Evolutionary conservation across 108 stramenopile genomes (phyloP).

Genomic region (Nitzschia putrida): DNA sequence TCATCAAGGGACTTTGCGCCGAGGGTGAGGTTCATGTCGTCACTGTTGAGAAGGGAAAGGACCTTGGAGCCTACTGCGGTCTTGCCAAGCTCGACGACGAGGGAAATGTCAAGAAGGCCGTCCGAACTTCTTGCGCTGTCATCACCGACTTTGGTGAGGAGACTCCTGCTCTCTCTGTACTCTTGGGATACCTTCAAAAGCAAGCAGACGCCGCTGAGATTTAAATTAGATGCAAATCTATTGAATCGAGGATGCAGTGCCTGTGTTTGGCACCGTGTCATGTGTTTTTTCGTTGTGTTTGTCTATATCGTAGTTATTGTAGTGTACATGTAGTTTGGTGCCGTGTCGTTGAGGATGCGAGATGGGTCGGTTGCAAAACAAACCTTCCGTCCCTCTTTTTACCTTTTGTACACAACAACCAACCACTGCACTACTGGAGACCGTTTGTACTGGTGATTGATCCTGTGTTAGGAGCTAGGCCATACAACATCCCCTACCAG

Average conservation of each 20-base stretch:
- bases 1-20: conserved; percentile 97
- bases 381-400: too few relatives aligned
- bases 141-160: conserved; percentile 99
- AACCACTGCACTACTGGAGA: too few relatives aligned
- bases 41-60: conserved; percentile 95
- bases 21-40: conserved; percentile 97
- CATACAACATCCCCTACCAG: too few relatives aligned
- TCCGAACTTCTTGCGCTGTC: conserved; percentile 94
- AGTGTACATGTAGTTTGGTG: too few relatives aligned
- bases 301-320: background rate
- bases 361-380: too few relatives aligned
- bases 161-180: conserved; percentile 90
- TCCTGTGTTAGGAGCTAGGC: too few relatives aligned
- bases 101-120: conserved; percentile 95
- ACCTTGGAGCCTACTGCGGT: conserved; percentile 97
- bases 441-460: too few relatives aligned
- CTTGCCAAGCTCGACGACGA: conserved; percentile 97
- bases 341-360: too few relatives aligned
- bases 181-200: conserved; percentile 97
- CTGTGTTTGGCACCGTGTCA: background rate
- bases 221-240: conserved; percentile 25
- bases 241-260: conserved; percentile 33
- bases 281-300: background rate
- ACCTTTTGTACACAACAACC: too few relatives aligned
- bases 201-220: conserved; percentile 74